Percentiles rank a stretch among this genome's conserved stretches.
Evolutionary conservation across 2,329 filamentous ascomycete species (phyloP).

Genomic region (Orbilia quercus): DNA sequence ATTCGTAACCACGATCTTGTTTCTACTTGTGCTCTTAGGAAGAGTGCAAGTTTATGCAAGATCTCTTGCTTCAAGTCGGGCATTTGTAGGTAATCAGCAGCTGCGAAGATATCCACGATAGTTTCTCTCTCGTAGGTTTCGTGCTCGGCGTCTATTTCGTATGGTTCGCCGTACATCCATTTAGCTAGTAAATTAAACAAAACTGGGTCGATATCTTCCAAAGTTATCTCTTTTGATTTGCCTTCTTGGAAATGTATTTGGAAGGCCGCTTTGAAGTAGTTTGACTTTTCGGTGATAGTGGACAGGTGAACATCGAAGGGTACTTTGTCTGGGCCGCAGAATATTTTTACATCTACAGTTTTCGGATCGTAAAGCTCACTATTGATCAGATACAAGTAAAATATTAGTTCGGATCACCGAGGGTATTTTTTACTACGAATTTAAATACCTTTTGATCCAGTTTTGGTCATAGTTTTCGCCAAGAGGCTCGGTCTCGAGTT

Average conservation of each 20-base stretch:
- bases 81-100: slow-evolving; percentile 24
- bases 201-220: slow-evolving; percentile 10
- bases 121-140: neutral
- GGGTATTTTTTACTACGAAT: too few relatives aligned
- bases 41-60: neutral
- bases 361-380: neutral
- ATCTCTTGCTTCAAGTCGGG: neutral
- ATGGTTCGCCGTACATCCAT: slow-evolving; percentile 11
- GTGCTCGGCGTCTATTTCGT: neutral
- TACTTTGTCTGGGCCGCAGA: neutral
- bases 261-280: slow-evolving; percentile 8
- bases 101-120: neutral
- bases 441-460: too few relatives aligned
- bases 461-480: too few relatives aligned
- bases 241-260: slow-evolving; percentile 15
- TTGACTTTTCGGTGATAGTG: neutral
- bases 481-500: too few relatives aligned
- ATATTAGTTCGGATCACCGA: too few relatives aligned
- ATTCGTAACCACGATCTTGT: neutral
- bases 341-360: slow-evolving; percentile 20
- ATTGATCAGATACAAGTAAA: too few relatives aligned
- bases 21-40: neutral
- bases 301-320: slow-evolving; percentile 16
- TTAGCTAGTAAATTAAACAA: neutral
- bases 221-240: neutral